A percentile compares a stretch with the other conserved stretches of the same genome.
Evolutionary conservation across 306 rosid species (phyloP).

Genomic region (Urtica urens): DNA sequence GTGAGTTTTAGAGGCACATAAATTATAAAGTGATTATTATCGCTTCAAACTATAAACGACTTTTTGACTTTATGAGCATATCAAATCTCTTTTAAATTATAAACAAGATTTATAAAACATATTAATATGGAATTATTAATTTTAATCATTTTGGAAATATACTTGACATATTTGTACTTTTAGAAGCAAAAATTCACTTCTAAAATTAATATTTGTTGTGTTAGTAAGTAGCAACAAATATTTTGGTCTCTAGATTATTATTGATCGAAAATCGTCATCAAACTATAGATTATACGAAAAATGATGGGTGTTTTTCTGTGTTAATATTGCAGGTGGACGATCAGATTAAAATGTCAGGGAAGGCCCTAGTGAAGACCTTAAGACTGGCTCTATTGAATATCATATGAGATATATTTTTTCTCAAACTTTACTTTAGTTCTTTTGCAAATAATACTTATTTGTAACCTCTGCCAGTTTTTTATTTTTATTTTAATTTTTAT

Average conservation of each 20-base stretch:
- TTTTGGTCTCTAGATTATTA: neutral
- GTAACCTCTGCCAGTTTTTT: neutral
- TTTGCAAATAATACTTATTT: neutral
- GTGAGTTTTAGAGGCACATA: too few species aligned
- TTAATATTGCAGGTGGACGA: slow-evolving; percentile 38
- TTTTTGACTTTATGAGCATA: too few species aligned
- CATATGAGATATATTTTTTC: slow-evolving; percentile 7
- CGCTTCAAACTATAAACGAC: too few species aligned
- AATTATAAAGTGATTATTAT: too few species aligned
- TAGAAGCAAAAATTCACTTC: too few species aligned
- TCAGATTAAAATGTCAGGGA: slow-evolving; percentile 26
- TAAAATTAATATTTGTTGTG: neutral
- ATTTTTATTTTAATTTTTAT: neutral
- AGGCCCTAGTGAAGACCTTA: slow-evolving; percentile 33
- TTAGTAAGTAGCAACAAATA: too few species aligned
- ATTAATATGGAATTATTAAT: neutral
- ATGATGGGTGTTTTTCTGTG: neutral
- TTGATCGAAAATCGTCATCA: neutral
- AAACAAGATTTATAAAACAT: too few species aligned
- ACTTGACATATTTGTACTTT: too few species aligned
- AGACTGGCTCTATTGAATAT: slow-evolving; percentile 27
- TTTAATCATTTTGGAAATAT: too few species aligned
- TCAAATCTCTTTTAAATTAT: too few species aligned
- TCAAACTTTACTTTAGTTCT: neutral
- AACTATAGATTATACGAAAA: neutral